phyloP scores from a whole-genome alignment of 805 yeast species.

The Starmerella bombi region DNA sequence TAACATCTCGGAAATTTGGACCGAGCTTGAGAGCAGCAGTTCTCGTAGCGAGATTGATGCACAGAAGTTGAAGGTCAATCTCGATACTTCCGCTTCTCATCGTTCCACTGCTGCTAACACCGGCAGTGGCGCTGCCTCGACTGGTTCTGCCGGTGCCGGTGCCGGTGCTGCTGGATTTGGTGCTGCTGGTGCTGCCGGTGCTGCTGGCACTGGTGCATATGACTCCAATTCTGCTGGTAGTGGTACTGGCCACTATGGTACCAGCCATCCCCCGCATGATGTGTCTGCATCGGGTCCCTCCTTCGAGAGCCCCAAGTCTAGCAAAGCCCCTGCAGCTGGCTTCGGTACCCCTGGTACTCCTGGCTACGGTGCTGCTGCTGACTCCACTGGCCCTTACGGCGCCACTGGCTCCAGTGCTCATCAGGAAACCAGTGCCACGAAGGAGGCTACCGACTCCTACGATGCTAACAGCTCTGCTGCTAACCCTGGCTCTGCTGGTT shows the following conservation, averaged over 20 bases:
- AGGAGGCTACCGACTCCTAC: no score
- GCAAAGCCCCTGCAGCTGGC: no score
- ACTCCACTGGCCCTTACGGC: neutral
- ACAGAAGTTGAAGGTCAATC: constrained; percentile 49
- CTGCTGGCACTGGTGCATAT: constrained; percentile 8
- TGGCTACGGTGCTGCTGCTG: neutral
- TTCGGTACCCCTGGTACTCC: neutral
- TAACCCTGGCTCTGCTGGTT: neutral
- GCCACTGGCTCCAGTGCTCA: neutral
- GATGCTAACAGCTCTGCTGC: neutral
- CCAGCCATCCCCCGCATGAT: no score
- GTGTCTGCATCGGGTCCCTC: no score
- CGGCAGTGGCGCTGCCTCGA: constrained; percentile 1
- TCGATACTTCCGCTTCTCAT: neutral
- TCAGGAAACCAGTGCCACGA: no score
- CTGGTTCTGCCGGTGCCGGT: constrained; percentile 19
- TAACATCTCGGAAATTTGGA: constrained; percentile 57
- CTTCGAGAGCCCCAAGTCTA: no score
- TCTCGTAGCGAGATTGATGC: constrained; percentile 42
- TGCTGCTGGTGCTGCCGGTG: neutral
- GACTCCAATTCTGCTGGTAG: constrained; percentile 3
- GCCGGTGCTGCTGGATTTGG: constrained; percentile 12
- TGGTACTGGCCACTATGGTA: neutral
- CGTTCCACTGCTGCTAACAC: neutral
- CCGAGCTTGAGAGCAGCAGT: constrained; percentile 41